These are phyloP conservation scores for Leucosporidium yakuticum DNA, from an alignment of 768 basidiomycete genomes.

Conservation along the genomic window DNA sequence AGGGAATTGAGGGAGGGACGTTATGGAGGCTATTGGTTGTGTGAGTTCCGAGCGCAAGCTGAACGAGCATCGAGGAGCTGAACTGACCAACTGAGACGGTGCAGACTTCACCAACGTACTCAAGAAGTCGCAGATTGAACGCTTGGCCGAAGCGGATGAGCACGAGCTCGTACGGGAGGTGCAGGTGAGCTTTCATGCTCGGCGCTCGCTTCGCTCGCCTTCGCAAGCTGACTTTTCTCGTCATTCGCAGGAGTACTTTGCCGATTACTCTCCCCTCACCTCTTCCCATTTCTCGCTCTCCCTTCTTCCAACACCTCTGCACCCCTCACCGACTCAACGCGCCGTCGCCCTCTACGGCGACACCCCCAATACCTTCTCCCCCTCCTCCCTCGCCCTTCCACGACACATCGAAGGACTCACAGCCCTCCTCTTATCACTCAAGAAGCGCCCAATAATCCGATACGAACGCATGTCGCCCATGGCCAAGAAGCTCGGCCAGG, in stretches of 20 bases:
- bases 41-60: constrained; percentile 60
- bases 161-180: constrained; percentile 95
- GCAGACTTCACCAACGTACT: constrained; percentile 92
- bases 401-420: constrained; percentile 72
- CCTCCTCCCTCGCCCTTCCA: constrained; percentile 49
- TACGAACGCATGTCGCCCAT: constrained; percentile 89
- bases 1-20: constrained; percentile 80
- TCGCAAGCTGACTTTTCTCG: neutral
- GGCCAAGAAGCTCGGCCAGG: constrained; percentile 80
- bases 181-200: constrained; percentile 56
- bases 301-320: constrained; percentile 58
- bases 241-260: constrained; percentile 75
- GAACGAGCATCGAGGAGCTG: neutral
- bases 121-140: constrained; percentile 82
- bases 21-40: constrained; percentile 97
- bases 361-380: constrained; percentile 65
- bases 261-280: constrained; percentile 84
- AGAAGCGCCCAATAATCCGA: constrained; percentile 89
- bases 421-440: constrained; percentile 83
- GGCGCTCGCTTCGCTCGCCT: neutral
- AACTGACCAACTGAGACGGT: neutral
- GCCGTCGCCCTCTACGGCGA: constrained; percentile 60
- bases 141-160: constrained; percentile 87
- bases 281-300: constrained; percentile 83
- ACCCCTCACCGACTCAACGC: constrained; percentile 40